Evolutionary conservation across 2,329 filamentous ascomycete species (phyloP).

Genomic region (Ascochyta koolunga): DNA sequence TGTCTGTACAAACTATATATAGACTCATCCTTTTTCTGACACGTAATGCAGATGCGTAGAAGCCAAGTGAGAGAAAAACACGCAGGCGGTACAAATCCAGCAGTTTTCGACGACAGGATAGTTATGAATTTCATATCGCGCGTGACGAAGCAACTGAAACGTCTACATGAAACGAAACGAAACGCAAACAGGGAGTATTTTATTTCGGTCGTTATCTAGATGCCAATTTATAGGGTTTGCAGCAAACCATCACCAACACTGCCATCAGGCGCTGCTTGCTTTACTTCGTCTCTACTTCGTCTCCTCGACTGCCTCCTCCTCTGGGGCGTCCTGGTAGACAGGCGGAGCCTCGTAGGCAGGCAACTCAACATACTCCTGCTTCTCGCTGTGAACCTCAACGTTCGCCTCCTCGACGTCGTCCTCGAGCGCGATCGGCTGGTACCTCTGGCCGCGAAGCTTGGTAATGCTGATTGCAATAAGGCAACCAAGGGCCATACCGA

Average conservation of each 20-base stretch:
- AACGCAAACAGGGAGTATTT: background rate
- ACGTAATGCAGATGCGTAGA: no score
- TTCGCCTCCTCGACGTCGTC: constrained; percentile 29
- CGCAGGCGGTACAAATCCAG: no score
- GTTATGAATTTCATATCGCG: constrained; percentile 14
- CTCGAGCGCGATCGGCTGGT: constrained; percentile 43
- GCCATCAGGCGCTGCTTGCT: background rate
- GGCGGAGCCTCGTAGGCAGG: constrained; percentile 48
- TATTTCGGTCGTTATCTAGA: background rate
- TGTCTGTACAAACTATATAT: no score
- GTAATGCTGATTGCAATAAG: constrained; percentile 66
- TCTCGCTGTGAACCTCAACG: constrained; percentile 30
- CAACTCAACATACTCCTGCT: constrained; percentile 42
- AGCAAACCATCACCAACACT: background rate
- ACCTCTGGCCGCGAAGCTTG: constrained; percentile 56
- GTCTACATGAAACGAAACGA: background rate
- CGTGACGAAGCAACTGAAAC: constrained; percentile 6
- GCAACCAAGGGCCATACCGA: constrained; percentile 71
- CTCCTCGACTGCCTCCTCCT: constrained; percentile 42
- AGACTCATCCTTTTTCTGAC: no score
- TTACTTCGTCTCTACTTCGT: constrained; percentile 20
- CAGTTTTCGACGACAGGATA: no score
- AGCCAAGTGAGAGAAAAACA: no score
- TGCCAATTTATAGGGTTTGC: background rate
- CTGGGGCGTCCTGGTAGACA: constrained; percentile 44